Evolutionary conservation across 192 early-diverging fungal genomes (phyloP).

Genomic region (Coemansia sp.): DNA sequence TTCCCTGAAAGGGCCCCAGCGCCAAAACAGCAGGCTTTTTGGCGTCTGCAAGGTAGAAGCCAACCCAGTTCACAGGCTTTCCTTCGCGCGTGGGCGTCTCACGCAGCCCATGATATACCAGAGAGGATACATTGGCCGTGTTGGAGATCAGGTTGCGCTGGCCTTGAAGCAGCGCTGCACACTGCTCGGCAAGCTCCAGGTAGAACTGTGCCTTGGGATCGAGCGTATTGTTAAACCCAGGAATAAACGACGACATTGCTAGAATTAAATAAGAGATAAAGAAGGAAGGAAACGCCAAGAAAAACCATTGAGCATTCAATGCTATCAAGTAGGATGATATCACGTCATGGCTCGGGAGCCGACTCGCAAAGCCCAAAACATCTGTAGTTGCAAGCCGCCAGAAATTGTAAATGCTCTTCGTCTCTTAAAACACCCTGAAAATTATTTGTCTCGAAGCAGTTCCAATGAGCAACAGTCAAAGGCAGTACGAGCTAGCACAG

Average conservation of each 20-base stretch:
- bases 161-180: slow-evolving; percentile 65
- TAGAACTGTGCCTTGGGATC: slow-evolving; percentile 73
- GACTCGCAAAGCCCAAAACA: too few species aligned
- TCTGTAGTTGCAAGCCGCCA: too few species aligned
- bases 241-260: slow-evolving; percentile 40
- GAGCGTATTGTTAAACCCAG: slow-evolving; percentile 40
- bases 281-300: background rate
- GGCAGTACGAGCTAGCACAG: slow-evolving; percentile 71
- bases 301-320: too few species aligned
- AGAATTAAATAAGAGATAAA: background rate
- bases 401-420: background rate
- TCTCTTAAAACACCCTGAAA: background rate
- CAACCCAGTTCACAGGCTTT: slow-evolving; percentile 75
- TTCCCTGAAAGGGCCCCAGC: slow-evolving; percentile 91
- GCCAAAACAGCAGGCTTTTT: slow-evolving; percentile 49
- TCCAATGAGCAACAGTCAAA: slow-evolving; percentile 33
- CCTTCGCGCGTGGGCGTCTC: slow-evolving; percentile 60
- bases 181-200: slow-evolving; percentile 58
- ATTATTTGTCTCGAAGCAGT: background rate
- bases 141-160: slow-evolving; percentile 73
- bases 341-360: background rate
- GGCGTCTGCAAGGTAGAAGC: slow-evolving; percentile 75
- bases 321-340: background rate
- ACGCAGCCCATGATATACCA: slow-evolving; percentile 75
- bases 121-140: slow-evolving; percentile 75